Percentiles rank a stretch among this genome's conserved stretches.
Conservation (phyloP, 192 early-diverging fungal species). For the Backusella mclennaniae region DNA sequence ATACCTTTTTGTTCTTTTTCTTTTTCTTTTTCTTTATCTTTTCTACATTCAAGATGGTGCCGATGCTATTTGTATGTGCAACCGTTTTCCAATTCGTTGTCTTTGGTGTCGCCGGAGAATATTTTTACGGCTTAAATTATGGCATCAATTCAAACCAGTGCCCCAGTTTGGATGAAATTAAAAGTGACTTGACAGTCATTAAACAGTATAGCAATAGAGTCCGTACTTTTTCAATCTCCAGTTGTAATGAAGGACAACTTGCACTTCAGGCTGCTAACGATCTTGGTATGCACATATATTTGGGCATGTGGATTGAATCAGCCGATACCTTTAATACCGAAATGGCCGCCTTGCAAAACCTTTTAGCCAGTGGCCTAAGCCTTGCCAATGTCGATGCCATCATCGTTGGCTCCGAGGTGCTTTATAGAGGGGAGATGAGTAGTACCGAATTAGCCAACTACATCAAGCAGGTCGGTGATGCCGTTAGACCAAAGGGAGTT, state of each 20-base stretch:
- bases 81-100: not conserved
- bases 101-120: not conserved
- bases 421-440: conserved; percentile 54
- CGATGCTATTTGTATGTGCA: not conserved
- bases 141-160: conserved; percentile 53
- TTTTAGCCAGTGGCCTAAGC: conserved; percentile 39
- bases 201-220: conserved; percentile 48
- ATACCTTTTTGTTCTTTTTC: not conserved
- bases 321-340: conserved; percentile 44
- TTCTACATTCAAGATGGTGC: not conserved
- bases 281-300: conserved; percentile 48
- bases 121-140: conserved; percentile 53
- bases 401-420: conserved; percentile 59
- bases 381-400: conserved; percentile 43
- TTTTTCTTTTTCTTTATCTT: not conserved
- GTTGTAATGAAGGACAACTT: conserved; percentile 55
- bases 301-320: conserved; percentile 58
- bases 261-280: conserved; percentile 51
- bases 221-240: conserved; percentile 46
- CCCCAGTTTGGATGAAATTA: conserved; percentile 47
- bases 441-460: conserved; percentile 43
- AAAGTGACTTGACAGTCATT: conserved; percentile 45
- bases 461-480: conserved; percentile 41
- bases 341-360: conserved; percentile 40
- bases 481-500: conserved; percentile 37